Evolutionary conservation across 495 filamentous ascomycete species (phyloP).

Genomic region (Letharia lupina): DNA sequence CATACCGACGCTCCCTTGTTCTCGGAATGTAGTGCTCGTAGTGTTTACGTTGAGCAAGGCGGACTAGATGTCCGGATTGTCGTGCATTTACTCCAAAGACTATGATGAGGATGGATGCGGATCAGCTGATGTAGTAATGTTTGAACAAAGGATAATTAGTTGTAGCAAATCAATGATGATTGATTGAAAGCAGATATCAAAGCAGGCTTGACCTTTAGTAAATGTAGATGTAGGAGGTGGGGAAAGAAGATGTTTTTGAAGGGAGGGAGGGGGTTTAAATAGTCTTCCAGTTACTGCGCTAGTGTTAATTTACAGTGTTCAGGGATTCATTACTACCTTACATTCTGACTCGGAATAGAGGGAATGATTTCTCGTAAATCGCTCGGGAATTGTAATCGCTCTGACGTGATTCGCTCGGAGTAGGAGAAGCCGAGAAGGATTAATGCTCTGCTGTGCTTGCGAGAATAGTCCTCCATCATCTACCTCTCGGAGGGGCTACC

Average conservation of each 20-base stretch:
- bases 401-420: too few relatives aligned
- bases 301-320: not conserved
- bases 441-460: too few relatives aligned
- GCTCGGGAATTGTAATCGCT: too few relatives aligned
- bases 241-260: not conserved
- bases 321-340: too few relatives aligned
- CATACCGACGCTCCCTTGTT: not conserved
- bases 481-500: too few relatives aligned
- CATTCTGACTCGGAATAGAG: too few relatives aligned
- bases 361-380: too few relatives aligned
- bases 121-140: not conserved
- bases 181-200: not conserved
- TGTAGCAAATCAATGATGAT: not conserved
- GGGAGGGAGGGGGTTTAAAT: not conserved
- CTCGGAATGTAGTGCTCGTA: not conserved
- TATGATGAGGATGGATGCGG: not conserved
- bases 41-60: not conserved
- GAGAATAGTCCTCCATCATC: too few relatives aligned
- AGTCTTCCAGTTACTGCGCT: not conserved
- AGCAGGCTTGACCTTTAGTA: not conserved
- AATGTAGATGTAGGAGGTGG: not conserved
- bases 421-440: too few relatives aligned
- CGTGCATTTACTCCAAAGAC: not conserved
- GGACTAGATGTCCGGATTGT: not conserved
- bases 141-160: not conserved